A percentile compares a stretch with the other conserved stretches of the same genome.
Conservation (phyloP, 352 stramenopile species). For the Globisporangium middletonii region DNA sequence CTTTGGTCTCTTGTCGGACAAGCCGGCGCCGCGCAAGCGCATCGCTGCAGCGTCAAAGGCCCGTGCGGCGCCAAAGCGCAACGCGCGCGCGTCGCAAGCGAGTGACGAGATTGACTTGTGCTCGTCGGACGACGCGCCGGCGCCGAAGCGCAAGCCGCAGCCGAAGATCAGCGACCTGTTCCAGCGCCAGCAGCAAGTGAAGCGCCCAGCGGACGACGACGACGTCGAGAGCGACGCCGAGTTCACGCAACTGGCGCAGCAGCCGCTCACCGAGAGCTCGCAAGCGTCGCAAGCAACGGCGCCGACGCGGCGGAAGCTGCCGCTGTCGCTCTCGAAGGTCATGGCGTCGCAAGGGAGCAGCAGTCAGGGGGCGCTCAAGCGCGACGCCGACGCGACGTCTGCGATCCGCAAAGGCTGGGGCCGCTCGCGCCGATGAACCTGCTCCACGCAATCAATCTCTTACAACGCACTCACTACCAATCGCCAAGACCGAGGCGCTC, state of each 20-base stretch:
- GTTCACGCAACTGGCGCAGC: constrained; percentile 45
- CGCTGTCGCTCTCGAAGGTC: constrained; percentile 69
- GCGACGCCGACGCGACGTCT: constrained; percentile 13
- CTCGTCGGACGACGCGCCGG: constrained; percentile 33
- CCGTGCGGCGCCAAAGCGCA: constrained; percentile 2
- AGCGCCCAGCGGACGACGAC: constrained; percentile 24
- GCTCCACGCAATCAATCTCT: background rate
- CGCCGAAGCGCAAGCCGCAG: constrained; percentile 30
- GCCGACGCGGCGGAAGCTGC: constrained; percentile 53
- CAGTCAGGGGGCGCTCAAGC: constrained; percentile 8
- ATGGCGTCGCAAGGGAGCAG: constrained; percentile 41
- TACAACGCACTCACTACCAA: background rate
- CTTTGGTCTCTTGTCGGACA: background rate
- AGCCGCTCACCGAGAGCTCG: constrained; percentile 21
- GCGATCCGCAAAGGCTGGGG: constrained; percentile 60
- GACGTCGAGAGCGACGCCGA: constrained; percentile 68
- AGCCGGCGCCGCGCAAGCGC: constrained; percentile 8
- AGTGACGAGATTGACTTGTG: constrained; percentile 39
- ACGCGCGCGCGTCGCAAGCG: background rate
- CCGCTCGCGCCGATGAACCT: constrained; percentile 43
- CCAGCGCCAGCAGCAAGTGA: constrained; percentile 20
- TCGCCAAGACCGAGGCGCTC: too few species aligned
- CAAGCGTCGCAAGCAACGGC: constrained; percentile 14
- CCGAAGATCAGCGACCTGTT: constrained; percentile 62
- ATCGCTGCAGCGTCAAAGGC: constrained; percentile 5